These are phyloP conservation scores for Rhodotorula glutinis DNA, from an alignment of 1,284 basidiomycete genomes.

Conservation along the genomic window DNA sequence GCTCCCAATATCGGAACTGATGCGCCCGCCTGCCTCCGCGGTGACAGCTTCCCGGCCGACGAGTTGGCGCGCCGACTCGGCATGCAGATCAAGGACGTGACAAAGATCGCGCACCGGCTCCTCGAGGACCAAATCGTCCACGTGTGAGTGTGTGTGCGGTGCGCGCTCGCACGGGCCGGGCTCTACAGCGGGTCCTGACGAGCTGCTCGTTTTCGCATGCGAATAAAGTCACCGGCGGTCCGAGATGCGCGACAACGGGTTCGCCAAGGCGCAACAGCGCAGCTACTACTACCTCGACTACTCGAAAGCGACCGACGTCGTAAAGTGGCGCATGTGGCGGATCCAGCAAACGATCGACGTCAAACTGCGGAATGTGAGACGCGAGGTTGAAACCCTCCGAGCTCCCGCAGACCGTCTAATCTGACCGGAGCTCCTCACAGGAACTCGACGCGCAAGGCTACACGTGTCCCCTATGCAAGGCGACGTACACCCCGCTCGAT, in stretches of 20 bases:
- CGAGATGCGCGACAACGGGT: slow-evolving; percentile 71
- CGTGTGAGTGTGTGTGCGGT: no score
- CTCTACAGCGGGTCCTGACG: no score
- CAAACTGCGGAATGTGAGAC: slow-evolving; percentile 68
- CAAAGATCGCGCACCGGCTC: slow-evolving; percentile 83
- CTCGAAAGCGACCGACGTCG: slow-evolving; percentile 90
- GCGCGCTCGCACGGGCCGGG: no score
- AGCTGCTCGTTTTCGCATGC: not conserved
- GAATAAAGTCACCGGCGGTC: slow-evolving; percentile 66
- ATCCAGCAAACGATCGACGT: slow-evolving; percentile 88
- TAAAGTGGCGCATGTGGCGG: slow-evolving; percentile 95
- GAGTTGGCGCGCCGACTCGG: slow-evolving; percentile 84
- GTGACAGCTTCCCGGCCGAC: slow-evolving; percentile 86
- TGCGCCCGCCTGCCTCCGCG: no score
- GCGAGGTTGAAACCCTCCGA: not conserved
- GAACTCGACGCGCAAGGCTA: slow-evolving; percentile 95
- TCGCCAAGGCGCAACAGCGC: slow-evolving; percentile 70
- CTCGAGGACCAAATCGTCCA: slow-evolving; percentile 78
- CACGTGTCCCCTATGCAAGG: slow-evolving; percentile 83
- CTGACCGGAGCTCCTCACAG: slow-evolving; percentile 51
- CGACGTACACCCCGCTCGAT: slow-evolving; percentile 80
- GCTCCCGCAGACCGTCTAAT: not conserved
- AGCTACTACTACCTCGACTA: slow-evolving; percentile 98
- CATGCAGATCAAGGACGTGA: slow-evolving; percentile 85
- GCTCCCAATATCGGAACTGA: no score